phyloP scores from a whole-genome alignment of 2,329 filamentous ascomycete species.

The Fusarium illudens region DNA sequence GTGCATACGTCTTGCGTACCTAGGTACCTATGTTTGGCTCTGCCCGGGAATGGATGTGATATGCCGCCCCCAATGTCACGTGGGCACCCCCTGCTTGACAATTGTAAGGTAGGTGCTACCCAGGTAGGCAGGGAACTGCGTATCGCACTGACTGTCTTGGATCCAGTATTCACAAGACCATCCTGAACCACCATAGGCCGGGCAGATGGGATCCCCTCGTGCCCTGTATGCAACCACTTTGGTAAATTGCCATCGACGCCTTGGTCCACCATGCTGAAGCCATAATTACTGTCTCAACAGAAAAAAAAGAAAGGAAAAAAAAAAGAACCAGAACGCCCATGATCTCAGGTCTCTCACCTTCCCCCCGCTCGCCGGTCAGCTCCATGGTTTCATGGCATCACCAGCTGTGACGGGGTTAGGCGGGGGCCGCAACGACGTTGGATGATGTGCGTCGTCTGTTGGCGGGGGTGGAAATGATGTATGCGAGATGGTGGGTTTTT shows the following conservation, averaged over 20 bases:
- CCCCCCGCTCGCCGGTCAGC: neutral
- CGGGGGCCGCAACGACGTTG: neutral
- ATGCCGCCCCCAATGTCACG: neutral
- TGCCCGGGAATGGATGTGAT: neutral
- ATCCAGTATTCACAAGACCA: neutral
- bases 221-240: neutral
- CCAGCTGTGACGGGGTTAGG: neutral
- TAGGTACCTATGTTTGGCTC: no score
- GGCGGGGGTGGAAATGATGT: slow-evolving; percentile 9
- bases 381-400: slow-evolving; percentile 3
- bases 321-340: neutral
- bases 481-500: neutral
- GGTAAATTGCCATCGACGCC: neutral
- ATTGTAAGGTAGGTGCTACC: no score
- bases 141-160: neutral
- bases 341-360: neutral
- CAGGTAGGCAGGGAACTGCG: no score
- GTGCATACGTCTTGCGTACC: neutral
- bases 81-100: neutral
- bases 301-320: neutral
- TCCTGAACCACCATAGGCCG: neutral
- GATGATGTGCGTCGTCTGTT: slow-evolving; percentile 2
- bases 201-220: neutral
- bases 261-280: neutral
- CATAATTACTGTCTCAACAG: neutral